These are phyloP conservation scores for Umbelopsis vinacea DNA, from an alignment of 192 early-diverging fungal species.

Conservation along the genomic window DNA sequence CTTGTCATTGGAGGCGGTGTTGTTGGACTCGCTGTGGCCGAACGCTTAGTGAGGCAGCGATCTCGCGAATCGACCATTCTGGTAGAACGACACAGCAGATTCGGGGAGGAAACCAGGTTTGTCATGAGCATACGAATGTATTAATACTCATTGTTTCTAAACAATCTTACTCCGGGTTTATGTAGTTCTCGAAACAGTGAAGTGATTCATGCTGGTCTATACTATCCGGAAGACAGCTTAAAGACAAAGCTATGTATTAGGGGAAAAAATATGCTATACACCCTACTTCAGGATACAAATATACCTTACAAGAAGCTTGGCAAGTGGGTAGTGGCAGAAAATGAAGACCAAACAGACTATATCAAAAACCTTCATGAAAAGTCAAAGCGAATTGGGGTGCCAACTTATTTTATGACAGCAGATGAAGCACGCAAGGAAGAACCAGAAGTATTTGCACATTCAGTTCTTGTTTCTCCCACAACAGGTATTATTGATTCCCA, in stretches of 20 bases:
- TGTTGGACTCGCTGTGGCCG: constrained; percentile 79
- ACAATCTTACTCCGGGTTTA: neutral
- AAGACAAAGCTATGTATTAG: constrained; percentile 79
- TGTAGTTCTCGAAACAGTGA: constrained; percentile 81
- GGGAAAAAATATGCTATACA: constrained; percentile 74
- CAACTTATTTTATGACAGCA: constrained; percentile 52
- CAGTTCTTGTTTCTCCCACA: constrained; percentile 67
- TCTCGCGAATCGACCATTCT: constrained; percentile 56
- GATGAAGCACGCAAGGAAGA: constrained; percentile 52
- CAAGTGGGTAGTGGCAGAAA: constrained; percentile 82
- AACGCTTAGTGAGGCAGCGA: constrained; percentile 55
- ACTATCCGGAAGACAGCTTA: constrained; percentile 75
- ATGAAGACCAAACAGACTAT: constrained; percentile 52
- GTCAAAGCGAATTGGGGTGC: constrained; percentile 56
- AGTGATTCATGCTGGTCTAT: constrained; percentile 89
- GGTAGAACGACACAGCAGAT: constrained; percentile 65
- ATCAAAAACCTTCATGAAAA: constrained; percentile 60
- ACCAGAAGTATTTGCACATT: constrained; percentile 59
- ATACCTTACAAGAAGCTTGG: constrained; percentile 62
- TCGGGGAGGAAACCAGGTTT: constrained; percentile 75
- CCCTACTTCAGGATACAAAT: constrained; percentile 51
- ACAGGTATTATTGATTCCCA: constrained; percentile 88
- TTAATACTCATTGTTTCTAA: neutral
- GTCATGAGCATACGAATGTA: neutral
- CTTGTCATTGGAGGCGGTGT: constrained; percentile 82